Conservation (phyloP, 164 flowering plant genomes). For the Vitis vinifera region ASM3070453v1 NC_081815.1:1355001-1355500, state of each 20-base stretch:
- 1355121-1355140: constrained; percentile 5
- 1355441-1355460: constrained; percentile 92
- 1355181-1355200: constrained; percentile 50
- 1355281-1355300: constrained; percentile 97
- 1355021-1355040: background rate
- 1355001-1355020: background rate
- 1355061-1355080: constrained; percentile 98
- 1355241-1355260: constrained; percentile 97
- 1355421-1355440: constrained; percentile 92
- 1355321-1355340: background rate
- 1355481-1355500: constrained; percentile 62
- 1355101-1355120: constrained; percentile 96
- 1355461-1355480: constrained; percentile 83
- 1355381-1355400: background rate
- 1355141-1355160: background rate
- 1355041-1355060: constrained; percentile 26
- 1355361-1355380: too few relatives aligned
- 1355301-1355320: constrained; percentile 1
- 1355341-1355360: too few relatives aligned
- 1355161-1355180: background rate
- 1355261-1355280: constrained; percentile 98
- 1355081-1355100: constrained; percentile 95
- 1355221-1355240: constrained; percentile 88
- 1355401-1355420: constrained; percentile 51
- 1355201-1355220: constrained; percentile 82